Evolutionary conservation across 495 filamentous ascomycete genomes (phyloP), one percentile per base, ranked within the genome.

Genomic region (Cryomyces antarcticus): DNA sequence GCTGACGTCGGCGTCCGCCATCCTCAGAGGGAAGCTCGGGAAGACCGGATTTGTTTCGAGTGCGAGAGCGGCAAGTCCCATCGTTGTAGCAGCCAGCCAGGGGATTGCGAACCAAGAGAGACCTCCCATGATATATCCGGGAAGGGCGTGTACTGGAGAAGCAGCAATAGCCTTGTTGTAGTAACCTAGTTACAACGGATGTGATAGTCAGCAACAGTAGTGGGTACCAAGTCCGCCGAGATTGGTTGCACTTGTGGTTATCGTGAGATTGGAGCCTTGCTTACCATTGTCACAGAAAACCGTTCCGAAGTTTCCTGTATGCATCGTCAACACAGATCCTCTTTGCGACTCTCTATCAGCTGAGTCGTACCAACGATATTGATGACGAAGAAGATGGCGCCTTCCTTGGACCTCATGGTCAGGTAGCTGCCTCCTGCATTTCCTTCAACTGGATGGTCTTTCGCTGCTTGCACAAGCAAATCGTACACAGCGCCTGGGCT

Each of bases 131-230:
- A 94, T 79, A 50, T 96, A 96, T 30, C 88, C 88, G 5, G 88
- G 88, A 39, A 96, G 79, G 5, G 86, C 86, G 46, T 87, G 78
- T 3, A 88, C 78, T 2, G 84, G 84, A 30, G 75, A 78, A 5
- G 86, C 86, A n/a, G 86, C 84, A 45, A 94, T 92, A 35, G 86
- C 86, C 58, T 94, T 93, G 68, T 93, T 89, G 65, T 88, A 93
- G 66, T 92, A 92, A 7, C 65, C 66, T 46, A 3, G 2, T 24
- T 24, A 2, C 2, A 24, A 24, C 17, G 17, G 17, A 24, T 24
- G 17, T 24, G 17, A 24, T 24, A 24, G 17, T 24, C 17, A 24
- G 17, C 17, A 24, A 24, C 17, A 24, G 17, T 24, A 24, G 17
- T 2, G 17, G 17, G 17, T 2, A 24, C 17, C 17, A 24, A 24